Evolutionary conservation across 192 early-diverging fungal genomes (phyloP), one percentile per base, ranked within the genome.

Genomic region (Glomus cerebriforme): DNA sequence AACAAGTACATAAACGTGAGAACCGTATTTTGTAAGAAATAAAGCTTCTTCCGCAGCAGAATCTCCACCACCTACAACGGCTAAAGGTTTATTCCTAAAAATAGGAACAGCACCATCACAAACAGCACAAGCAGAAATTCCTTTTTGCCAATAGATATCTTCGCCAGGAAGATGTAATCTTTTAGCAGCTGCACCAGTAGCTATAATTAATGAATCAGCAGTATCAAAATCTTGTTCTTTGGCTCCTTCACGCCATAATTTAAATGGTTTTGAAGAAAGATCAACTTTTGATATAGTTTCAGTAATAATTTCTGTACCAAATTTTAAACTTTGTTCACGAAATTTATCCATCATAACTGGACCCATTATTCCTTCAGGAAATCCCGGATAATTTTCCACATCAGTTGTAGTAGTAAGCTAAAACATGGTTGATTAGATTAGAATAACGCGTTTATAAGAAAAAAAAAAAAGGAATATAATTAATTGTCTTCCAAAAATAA

Each of bases 161-260:
- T 98, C 97, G 73, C 97, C 97, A 43, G 90, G 87, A 74, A 98
- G 93, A 83, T 88, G 24, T 85, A 96, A 88, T 70, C 98, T 89
- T 87, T 95, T 97, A 71, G 98, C 98, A n/a, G 96, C 97, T 22
- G 98, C 97, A 76, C 98, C 98, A n/a, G 98, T 99, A 66, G 98
- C 96, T 64, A 98, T 91, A 65, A 98, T 92, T 64, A 99, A 82
- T 26, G 95, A 84, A 81, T 96, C 92, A 45, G 94, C 92, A 12
- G 92, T 91, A 70, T 95, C 88, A 81, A 91, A 80, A 24, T 90
- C 91, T 24, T 90, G 81, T 71, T 88, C 84, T 79, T 97, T 96
- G 47, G 84, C 83, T 45, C 90, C 91, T 86, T 99, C 96, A 80
- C 87, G 85, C 94, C 94, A 96, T 79, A 95, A 86, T 86, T 91